These are phyloP conservation scores for Taphrina sp. DNA, from an alignment of 1,139 yeast genomes.

Conservation along the genomic window DNA sequence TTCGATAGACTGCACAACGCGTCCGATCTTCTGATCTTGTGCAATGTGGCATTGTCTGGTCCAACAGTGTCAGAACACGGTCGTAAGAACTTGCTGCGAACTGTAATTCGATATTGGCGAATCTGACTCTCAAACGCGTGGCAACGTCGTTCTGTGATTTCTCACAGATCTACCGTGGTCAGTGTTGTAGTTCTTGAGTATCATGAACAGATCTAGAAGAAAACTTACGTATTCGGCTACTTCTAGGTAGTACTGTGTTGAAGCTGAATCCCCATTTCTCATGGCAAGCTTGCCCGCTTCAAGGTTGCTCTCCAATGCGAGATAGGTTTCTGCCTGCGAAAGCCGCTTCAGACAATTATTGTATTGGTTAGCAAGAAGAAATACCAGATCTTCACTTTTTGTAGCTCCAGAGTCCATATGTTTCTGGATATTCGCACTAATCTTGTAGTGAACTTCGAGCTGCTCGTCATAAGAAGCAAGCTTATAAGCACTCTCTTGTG, in stretches of 20 bases:
- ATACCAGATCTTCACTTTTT: not conserved
- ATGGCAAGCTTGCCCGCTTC: slow-evolving; percentile 3
- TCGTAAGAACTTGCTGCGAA: not conserved
- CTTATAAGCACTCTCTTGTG: slow-evolving; percentile 14
- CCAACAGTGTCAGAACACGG: not conserved
- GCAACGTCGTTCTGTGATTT: not conserved
- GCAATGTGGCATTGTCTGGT: not conserved
- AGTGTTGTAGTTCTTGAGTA: not conserved
- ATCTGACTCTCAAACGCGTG: not conserved
- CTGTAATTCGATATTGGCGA: not conserved
- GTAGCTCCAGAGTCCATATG: not conserved
- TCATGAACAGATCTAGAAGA: not conserved
- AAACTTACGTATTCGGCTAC: slow-evolving; percentile 1
- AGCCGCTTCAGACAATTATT: not conserved
- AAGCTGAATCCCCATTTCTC: not conserved
- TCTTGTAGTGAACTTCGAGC: not conserved
- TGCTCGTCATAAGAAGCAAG: not conserved
- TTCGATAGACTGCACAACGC: not conserved
- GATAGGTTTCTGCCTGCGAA: not conserved
- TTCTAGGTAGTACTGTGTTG: not conserved
- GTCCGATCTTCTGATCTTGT: not conserved
- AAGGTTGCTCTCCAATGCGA: slow-evolving; percentile 2
- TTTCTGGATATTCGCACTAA: slow-evolving; percentile 1
- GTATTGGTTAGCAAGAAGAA: slow-evolving; percentile 6
- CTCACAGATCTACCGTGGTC: not conserved